Evolutionary conservation across 2,329 filamentous ascomycete genomes (phyloP), one percentile per base, ranked within the genome.

Genomic region (Sporothrix luriei): DNA sequence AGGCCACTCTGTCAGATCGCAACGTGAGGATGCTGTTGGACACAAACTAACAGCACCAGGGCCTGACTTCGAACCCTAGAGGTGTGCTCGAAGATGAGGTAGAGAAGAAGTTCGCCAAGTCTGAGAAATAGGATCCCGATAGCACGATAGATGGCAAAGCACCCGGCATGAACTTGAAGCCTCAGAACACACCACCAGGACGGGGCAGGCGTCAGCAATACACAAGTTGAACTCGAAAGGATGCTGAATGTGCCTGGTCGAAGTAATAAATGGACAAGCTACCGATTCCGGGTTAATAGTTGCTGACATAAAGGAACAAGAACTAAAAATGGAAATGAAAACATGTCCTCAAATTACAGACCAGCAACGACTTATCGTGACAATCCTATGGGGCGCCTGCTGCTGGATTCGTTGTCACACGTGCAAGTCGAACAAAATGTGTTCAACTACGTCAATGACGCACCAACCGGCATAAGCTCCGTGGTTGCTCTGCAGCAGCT

Each of bases 11-110:
- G 24, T 13, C 14, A 48, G 19, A 10, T 19, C 9, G 16, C 2
- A 7, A 7, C 4, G 9, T 21, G 7, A 19, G 10, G 64, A 40
- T 1, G 21, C 21, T 19, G n/a, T 38, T n/a, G 57, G 46, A 9
- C 11, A 2, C 7, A 26, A 21, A 24, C 65, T 68, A 52, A 70
- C 69, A 26, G 0, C 13, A 1, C 0, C 55, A 71, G 70, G 33
- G 33, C 69, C 81, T 91, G 49, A 74, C 80, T 13, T 90, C 87
- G 5, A 93, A 93, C 84, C 91, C 91, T 14, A 84, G 84, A 74
- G 87, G 87, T 3, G 79, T 84, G 1, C 80, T 92, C 65, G 89
- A 90, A 49, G 85, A 90, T 67, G 81, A 82, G 16, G 79, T 88
- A 1, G 81, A 87, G 75, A 83, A 85, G 59, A 90, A 88, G 78